phyloP scores from a whole-genome alignment of 2,329 filamentous ascomycete genomes.

The Podosphaera aphanis region DNA sequence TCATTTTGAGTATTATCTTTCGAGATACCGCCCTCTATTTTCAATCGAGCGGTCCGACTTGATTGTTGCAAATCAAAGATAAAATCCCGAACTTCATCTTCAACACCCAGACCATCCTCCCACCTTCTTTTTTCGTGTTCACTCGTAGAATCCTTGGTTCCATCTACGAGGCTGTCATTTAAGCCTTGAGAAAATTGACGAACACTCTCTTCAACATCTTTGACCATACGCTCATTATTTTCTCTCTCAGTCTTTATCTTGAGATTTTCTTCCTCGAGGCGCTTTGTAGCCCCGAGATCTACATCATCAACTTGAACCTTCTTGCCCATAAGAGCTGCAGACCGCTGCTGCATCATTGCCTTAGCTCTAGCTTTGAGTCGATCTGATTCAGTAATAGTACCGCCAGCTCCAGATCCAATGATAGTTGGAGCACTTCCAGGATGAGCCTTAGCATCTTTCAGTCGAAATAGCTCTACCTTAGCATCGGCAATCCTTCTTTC shows the following conservation, averaged over 20 bases:
- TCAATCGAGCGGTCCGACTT: constrained; percentile 51
- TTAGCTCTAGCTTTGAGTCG: constrained; percentile 84
- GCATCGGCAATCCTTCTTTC: constrained; percentile 87
- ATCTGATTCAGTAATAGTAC: constrained; percentile 75
- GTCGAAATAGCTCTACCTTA: constrained; percentile 72
- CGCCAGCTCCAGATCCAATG: constrained; percentile 79
- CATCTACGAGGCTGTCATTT: constrained; percentile 71
- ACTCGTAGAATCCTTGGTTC: constrained; percentile 45
- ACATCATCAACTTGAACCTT: constrained; percentile 47
- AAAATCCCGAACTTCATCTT: constrained; percentile 91
- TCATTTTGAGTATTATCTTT: constrained; percentile 18
- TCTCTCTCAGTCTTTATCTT: constrained; percentile 67
- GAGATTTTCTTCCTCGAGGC: constrained; percentile 71
- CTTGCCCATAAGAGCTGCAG: constrained; percentile 73
- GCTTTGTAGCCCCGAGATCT: constrained; percentile 55
- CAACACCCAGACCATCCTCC: constrained; percentile 89
- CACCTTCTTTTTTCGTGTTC: constrained; percentile 84
- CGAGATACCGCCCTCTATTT: constrained; percentile 26
- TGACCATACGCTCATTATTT: constrained; percentile 88
- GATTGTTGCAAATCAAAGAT: constrained; percentile 87
- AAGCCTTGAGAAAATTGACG: constrained; percentile 66
- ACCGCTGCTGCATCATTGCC: constrained; percentile 96
- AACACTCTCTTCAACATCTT: constrained; percentile 89
- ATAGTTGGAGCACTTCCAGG: constrained; percentile 60
- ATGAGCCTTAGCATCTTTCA: constrained; percentile 81